Conservation (phyloP, 768 basidiomycete species). For the Daedaleopsis sinensis region DNA sequence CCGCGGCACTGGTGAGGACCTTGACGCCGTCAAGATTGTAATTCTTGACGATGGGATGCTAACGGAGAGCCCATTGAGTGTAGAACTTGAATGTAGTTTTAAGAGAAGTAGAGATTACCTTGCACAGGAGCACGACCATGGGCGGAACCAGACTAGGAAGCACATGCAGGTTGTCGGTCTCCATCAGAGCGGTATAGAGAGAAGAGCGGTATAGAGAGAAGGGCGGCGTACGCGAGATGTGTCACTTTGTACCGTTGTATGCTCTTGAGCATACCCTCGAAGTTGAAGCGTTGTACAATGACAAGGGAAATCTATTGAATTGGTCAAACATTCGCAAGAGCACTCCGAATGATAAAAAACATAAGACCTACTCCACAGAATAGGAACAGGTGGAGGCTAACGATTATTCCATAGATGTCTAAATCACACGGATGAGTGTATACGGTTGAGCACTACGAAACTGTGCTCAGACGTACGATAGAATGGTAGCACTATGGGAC, state of each 20-base stretch:
- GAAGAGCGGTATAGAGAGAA: not conserved
- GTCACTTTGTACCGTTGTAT: conserved; percentile 60
- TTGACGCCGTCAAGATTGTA: conserved; percentile 50
- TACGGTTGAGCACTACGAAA: no score
- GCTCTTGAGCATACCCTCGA: conserved; percentile 59
- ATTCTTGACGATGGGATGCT: conserved; percentile 56
- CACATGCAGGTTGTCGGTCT: not conserved
- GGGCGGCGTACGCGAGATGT: conserved; percentile 41
- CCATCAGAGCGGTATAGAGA: not conserved
- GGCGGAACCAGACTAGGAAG: conserved; percentile 55
- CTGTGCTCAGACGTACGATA: conserved; percentile 15
- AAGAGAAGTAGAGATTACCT: conserved; percentile 8
- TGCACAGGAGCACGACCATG: conserved; percentile 55
- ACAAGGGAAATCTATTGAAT: conserved; percentile 50
- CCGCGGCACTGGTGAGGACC: conserved; percentile 55
- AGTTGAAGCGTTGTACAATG: conserved; percentile 63
- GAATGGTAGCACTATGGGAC: conserved; percentile 19
- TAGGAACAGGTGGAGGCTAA: conserved; percentile 61
- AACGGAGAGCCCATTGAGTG: not conserved
- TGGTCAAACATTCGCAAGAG: not conserved
- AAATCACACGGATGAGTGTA: conserved; percentile 29
- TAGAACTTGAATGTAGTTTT: not conserved
- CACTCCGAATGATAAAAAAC: not conserved
- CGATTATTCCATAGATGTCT: conserved; percentile 72
- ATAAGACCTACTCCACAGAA: conserved; percentile 51